Evolutionary conservation across 768 basidiomycete genomes (phyloP), one percentile per base, ranked within the genome.

Genomic region (Pisolithus marmoratus): DNA sequence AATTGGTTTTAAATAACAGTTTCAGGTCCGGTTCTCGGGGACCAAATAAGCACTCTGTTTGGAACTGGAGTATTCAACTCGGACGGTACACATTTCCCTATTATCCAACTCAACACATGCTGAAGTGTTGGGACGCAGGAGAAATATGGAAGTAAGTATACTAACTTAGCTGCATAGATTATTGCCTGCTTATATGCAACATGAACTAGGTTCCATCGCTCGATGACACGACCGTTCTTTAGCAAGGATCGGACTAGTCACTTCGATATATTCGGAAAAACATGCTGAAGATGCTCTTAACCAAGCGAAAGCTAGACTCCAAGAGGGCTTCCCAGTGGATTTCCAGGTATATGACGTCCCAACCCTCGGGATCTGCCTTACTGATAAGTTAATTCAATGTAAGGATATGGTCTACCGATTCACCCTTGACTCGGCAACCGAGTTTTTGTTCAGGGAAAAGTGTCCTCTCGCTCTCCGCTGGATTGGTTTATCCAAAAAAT

Each of bases 401-500:
- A 49, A 81, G 77, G 81, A 82, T 49, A 69, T 79, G 50, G 73
- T 75, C 3, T 74, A 74, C 1, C 74, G 80, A 2, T 84, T 82
- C 62, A 83, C 82, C 0, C 66, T 83, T 47, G 82, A 83, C 62
- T 75, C 78, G 0, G 81, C 80, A 2, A 75, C 81, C 0, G 76
- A 80, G 42, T 84, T 82, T 56, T 73, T 83, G 31, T 82, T 83
- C 54, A n/a, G 76, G 73, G 24, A 63, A 74, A 27, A 67, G 75
- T 46, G 73, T 81, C 12, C 62, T 62, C 40, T 77, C 76, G 5
- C 75, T 82, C 20, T 67, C 68, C 7, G 76, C 71, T 0, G 73
- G 71, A 5, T 67, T 83, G 1, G 72, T 78, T 1, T 79, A 81
- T 55, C 79, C 82, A 1, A 48, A 60, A 43, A 65, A 49, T 52